phyloP scores from a whole-genome alignment of 2,329 filamentous ascomycete species.

The Phyllosticta citrichinensis region DNA sequence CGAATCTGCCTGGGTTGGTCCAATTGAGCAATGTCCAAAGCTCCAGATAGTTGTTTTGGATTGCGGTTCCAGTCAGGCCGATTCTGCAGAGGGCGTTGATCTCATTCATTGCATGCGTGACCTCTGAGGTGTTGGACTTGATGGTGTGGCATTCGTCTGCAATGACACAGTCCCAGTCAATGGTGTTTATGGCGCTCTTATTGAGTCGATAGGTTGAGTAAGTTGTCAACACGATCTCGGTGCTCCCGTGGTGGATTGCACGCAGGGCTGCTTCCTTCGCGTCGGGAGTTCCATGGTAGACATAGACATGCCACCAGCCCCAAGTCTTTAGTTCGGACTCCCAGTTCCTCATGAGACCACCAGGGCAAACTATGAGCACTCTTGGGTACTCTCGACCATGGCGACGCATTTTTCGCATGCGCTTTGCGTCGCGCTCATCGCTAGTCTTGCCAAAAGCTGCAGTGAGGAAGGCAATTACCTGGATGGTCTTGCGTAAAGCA shows the following conservation, averaged over 20 bases:
- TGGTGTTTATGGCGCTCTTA: slow-evolving; percentile 65
- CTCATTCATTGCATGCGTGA: slow-evolving; percentile 77
- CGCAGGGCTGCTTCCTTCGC: slow-evolving; percentile 60
- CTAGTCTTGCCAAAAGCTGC: slow-evolving; percentile 91
- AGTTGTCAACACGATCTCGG: slow-evolving; percentile 91
- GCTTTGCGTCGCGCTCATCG: slow-evolving; percentile 73
- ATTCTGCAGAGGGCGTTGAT: slow-evolving; percentile 88
- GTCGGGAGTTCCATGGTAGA: slow-evolving; percentile 60
- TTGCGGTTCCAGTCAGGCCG: slow-evolving; percentile 87
- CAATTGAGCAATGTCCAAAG: slow-evolving; percentile 94
- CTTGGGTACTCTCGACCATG: slow-evolving; percentile 55
- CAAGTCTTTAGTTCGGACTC: slow-evolving; percentile 73
- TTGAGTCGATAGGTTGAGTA: slow-evolving; percentile 80
- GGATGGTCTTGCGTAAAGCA: slow-evolving; percentile 66
- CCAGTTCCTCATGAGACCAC: slow-evolving; percentile 86
- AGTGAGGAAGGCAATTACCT: slow-evolving; percentile 85
- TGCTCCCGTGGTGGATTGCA: slow-evolving; percentile 61
- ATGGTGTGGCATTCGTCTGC: slow-evolving; percentile 89
- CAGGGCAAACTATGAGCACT: slow-evolving; percentile 79
- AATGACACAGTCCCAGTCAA: slow-evolving; percentile 88
- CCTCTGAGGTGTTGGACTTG: slow-evolving; percentile 68
- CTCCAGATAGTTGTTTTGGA: slow-evolving; percentile 97
- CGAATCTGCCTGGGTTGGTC: slow-evolving; percentile 74
- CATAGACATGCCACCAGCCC: slow-evolving; percentile 90
- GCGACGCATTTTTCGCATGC: slow-evolving; percentile 77